These are phyloP conservation scores for Acacia melanoxylon DNA, from an alignment of 306 rosid species.

Conservation along the genomic window DNA sequence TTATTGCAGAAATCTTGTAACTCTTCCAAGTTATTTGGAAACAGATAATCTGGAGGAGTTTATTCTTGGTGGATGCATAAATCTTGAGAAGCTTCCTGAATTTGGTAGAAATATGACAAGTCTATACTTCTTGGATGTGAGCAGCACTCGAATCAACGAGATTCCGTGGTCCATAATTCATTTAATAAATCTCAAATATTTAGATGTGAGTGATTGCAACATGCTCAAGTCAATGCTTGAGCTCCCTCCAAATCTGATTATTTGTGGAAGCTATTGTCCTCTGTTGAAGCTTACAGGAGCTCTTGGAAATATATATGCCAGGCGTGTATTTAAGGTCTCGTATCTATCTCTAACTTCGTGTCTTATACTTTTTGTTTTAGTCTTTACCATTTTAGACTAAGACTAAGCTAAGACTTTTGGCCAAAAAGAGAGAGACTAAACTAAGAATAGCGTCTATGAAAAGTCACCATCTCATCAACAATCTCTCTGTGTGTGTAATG, in stretches of 20 bases:
- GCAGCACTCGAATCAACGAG: neutral
- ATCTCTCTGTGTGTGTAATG: neutral
- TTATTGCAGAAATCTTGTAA: neutral
- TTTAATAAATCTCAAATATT: neutral
- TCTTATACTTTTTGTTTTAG: neutral
- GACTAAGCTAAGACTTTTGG: neutral
- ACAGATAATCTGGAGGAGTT: neutral
- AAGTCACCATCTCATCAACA: neutral
- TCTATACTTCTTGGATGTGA: neutral
- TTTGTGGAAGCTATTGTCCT: neutral
- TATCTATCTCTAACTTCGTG: neutral
- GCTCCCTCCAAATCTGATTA: neutral
- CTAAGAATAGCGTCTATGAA: neutral
- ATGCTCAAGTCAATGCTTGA: neutral
- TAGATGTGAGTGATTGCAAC: neutral
- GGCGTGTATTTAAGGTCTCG: neutral
- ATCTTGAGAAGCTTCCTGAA: neutral
- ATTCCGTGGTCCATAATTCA: neutral
- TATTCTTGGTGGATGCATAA: neutral
- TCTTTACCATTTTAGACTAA: neutral
- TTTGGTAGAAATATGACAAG: neutral
- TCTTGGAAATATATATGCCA: neutral
- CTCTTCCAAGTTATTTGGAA: constrained; percentile 10
- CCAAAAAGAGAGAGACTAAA: too few relatives aligned
- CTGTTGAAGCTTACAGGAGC: neutral